Conservation (phyloP, 2,329 filamentous ascomycete genomes). For the Sporothrix brasiliensis region DNA sequence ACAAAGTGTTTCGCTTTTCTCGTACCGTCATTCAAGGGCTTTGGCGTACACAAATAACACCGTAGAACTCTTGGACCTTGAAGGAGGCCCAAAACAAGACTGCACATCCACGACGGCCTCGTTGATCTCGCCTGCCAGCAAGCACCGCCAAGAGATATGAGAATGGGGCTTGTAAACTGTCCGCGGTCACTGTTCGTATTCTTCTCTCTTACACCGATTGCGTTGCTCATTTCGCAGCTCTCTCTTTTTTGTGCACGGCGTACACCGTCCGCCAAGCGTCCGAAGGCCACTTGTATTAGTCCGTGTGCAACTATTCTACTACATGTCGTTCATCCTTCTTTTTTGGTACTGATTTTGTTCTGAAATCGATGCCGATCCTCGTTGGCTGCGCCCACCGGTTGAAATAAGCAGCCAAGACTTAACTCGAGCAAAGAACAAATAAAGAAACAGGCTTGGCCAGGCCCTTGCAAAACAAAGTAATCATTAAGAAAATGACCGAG, state of each 20-base stretch:
- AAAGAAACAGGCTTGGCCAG: not conserved
- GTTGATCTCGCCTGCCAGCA: not conserved
- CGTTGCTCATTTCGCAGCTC: not conserved
- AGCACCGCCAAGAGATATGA: conserved; percentile 13
- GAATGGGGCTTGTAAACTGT: conserved; percentile 5
- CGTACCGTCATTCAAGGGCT: not conserved
- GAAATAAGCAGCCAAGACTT: conserved; percentile 15
- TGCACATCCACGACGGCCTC: not conserved
- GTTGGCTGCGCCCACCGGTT: conserved; percentile 19
- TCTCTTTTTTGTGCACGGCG: not conserved
- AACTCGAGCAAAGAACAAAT: not conserved
- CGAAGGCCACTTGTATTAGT: not conserved
- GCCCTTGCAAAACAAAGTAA: conserved; percentile 8
- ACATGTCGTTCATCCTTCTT: not conserved
- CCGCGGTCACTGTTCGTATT: not conserved
- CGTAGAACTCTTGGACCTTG: too few species aligned
- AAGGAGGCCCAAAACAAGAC: too few species aligned
- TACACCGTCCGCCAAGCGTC: conserved; percentile 24
- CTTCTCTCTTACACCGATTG: not conserved
- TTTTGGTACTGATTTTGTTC: not conserved
- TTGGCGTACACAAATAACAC: not conserved
- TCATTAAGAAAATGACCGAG: not conserved
- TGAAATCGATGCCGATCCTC: conserved; percentile 19
- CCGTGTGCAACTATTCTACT: too few species aligned
- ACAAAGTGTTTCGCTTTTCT: too few species aligned